phyloP scores from a whole-genome alignment of 2,329 filamentous ascomycete genomes.

The Beauveria australis region DNA sequence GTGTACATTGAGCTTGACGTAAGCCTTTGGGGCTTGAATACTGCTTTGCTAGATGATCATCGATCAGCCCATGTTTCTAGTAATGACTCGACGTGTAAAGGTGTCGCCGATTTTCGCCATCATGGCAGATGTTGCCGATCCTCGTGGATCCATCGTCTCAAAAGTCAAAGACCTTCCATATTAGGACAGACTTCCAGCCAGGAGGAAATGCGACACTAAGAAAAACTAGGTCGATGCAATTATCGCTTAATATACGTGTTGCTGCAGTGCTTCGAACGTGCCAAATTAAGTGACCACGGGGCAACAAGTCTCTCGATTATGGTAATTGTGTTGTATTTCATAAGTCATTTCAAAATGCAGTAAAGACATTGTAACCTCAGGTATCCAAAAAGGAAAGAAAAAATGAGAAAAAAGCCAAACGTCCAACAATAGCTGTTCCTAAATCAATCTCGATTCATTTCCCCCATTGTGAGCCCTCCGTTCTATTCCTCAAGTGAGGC shows the following conservation, averaged over 20 bases:
- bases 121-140: neutral
- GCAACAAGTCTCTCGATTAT: too few species aligned
- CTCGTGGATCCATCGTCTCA: neutral
- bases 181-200: neutral
- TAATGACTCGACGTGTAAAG: too few species aligned
- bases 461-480: neutral
- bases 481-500: conserved; percentile 46
- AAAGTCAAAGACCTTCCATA: neutral
- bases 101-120: neutral
- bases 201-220: too few species aligned
- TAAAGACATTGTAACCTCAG: neutral
- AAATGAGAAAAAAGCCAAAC: neutral
- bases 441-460: neutral
- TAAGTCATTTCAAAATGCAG: conserved; percentile 2
- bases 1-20: too few species aligned
- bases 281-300: too few species aligned
- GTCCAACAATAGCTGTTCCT: neutral
- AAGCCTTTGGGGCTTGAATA: too few species aligned
- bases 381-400: neutral
- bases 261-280: neutral
- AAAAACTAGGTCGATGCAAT: too few species aligned
- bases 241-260: neutral
- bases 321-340: conserved; percentile 1
- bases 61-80: too few species aligned
- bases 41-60: too few species aligned